Conservation (phyloP, 805 yeast genomes). For the Saturnispora halmiae region DNA sequence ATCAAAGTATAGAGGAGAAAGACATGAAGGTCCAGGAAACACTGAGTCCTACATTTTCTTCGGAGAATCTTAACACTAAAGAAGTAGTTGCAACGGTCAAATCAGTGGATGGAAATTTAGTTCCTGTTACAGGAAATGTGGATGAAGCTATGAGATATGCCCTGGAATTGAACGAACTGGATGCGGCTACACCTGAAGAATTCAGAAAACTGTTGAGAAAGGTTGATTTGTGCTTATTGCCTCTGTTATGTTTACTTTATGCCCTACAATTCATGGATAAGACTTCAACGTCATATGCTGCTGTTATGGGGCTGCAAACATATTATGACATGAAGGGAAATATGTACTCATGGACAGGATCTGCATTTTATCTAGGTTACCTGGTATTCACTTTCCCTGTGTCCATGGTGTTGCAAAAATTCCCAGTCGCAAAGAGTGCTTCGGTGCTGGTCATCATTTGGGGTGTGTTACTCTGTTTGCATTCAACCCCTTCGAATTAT, state of each 20-base stretch:
- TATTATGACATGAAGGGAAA: conserved; percentile 35
- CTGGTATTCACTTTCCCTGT: conserved; percentile 40
- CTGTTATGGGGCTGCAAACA: conserved; percentile 35
- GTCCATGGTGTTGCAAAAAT: conserved; percentile 30
- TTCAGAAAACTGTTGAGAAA: conserved; percentile 21
- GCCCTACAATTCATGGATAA: conserved; percentile 33
- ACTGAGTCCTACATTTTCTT: conserved; percentile 8
- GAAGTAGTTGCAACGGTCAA: conserved; percentile 8
- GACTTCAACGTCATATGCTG: conserved; percentile 35
- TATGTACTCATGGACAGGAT: conserved; percentile 39
- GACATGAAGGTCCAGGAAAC: neutral
- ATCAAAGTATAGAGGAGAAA: neutral
- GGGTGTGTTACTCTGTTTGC: conserved; percentile 43
- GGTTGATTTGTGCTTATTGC: conserved; percentile 30
- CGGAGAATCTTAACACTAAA: conserved; percentile 9
- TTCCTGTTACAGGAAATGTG: conserved; percentile 7
- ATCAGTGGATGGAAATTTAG: conserved; percentile 2
- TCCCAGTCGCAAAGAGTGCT: conserved; percentile 31
- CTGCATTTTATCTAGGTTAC: conserved; percentile 35
- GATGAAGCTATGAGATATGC: conserved; percentile 3
- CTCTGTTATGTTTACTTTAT: conserved; percentile 23
- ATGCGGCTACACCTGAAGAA: conserved; percentile 1
- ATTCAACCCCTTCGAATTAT: conserved; percentile 35
- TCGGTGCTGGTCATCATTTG: conserved; percentile 33
- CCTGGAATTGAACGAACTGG: neutral